phyloP scores from a whole-genome alignment of 768 basidiomycete species.

The Naematelia aurantialba region DNA sequence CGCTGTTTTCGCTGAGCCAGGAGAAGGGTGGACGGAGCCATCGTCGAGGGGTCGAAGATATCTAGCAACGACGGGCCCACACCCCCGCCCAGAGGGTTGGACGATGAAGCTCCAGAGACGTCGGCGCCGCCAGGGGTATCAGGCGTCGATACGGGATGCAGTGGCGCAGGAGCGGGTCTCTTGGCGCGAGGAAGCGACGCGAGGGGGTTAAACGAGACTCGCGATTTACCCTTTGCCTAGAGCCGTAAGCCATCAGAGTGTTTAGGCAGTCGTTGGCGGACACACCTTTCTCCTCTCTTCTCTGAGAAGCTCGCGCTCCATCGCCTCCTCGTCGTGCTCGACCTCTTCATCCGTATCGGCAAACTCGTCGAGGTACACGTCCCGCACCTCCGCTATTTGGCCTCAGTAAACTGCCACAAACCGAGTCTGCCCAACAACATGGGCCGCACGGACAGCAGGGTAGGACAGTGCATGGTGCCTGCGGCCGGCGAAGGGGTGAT shows the following conservation, averaged over 20 bases:
- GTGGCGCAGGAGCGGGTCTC: conserved; percentile 6
- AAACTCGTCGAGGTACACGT: conserved; percentile 46
- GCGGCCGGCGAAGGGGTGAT: background rate
- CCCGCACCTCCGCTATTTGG: conserved; percentile 34
- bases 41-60: conserved; percentile 18
- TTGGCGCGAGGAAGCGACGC: conserved; percentile 15
- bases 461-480: no score
- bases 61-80: conserved; percentile 17
- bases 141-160: background rate
- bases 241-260: background rate
- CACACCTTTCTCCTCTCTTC: conserved; percentile 40
- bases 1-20: conserved; percentile 36
- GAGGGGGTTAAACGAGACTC: conserved; percentile 32
- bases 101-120: background rate
- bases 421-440: no score
- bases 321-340: conserved; percentile 40
- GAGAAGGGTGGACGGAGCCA: conserved; percentile 41
- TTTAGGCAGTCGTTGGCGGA: background rate
- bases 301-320: conserved; percentile 26
- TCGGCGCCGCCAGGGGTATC: background rate
- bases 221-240: conserved; percentile 43
- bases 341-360: conserved; percentile 50
- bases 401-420: background rate
- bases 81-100: background rate
- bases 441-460: no score